A percentile compares a stretch with the other conserved stretches of the same genome.
Conservation (phyloP, 2,329 filamentous ascomycete species). For the Pochonia chlamydosporia region DNA sequence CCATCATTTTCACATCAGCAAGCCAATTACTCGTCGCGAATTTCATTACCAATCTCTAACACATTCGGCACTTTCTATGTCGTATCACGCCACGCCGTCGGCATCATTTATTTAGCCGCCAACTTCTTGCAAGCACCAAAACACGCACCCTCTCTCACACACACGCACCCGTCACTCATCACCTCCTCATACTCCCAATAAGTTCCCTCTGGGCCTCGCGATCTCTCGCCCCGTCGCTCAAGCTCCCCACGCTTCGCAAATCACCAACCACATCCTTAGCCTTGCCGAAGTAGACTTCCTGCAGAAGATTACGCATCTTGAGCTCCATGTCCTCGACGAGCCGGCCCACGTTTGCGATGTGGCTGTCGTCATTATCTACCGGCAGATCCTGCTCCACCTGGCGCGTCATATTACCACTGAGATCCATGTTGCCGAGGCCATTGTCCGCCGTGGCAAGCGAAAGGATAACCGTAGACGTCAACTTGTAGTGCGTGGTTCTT, state of each 20-base stretch:
- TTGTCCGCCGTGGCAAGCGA: slow-evolving; percentile 61
- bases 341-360: slow-evolving; percentile 90
- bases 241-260: slow-evolving; percentile 74
- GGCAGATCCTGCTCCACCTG: slow-evolving; percentile 90
- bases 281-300: slow-evolving; percentile 99
- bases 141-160: too few species aligned
- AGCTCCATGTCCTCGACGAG: slow-evolving; percentile 99
- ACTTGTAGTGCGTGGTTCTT: slow-evolving; percentile 90
- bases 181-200: slow-evolving; percentile 59
- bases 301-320: slow-evolving; percentile 96
- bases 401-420: slow-evolving; percentile 95
- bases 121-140: too few species aligned
- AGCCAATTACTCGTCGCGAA: too few species aligned
- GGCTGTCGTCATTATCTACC: slow-evolving; percentile 83
- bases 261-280: slow-evolving; percentile 98
- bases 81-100: not conserved
- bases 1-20: too few species aligned
- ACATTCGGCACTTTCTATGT: too few species aligned
- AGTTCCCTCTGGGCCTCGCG: slow-evolving; percentile 83
- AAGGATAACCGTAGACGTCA: slow-evolving; percentile 94
- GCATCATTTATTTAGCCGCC: too few species aligned
- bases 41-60: too few species aligned
- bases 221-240: slow-evolving; percentile 81
- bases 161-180: too few species aligned
- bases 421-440: slow-evolving; percentile 76